Evolutionary conservation across 306 rosid genomes (phyloP), one percentile per base, ranked within the genome.

Genomic region (Inga leiocalycina): DNA sequence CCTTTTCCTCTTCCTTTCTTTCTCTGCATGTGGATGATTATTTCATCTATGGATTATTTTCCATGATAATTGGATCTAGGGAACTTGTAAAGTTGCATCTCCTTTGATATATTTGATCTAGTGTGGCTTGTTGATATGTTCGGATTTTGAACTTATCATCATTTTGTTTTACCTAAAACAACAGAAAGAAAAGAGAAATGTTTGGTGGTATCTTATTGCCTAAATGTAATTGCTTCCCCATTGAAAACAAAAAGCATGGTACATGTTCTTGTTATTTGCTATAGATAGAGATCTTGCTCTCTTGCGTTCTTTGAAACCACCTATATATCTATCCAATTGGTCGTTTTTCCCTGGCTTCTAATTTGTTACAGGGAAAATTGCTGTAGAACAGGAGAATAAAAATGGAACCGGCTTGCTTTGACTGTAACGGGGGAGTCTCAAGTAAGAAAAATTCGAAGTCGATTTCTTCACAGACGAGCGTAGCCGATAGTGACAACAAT

Each of bases 391-490:
- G 69, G 86, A 74, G 4, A 62, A 4, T 5, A 62, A 80, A 84
- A 79, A 85, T 87, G 81, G 93, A 85, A 72, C 76, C 94, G 20
- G 85, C 87, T 45, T 84, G 65, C 86, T 86, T 88, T 1, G 92
- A 85, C 76, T 83, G 90, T 22, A 77, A 77, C 15, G 88, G 76
- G 64, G 93, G 79, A 51, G 75, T 88, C 77, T 89, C 91, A 0
- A 76, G 72, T 45, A 86, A 84, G 86, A 84, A 81, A 89, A 93
- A 88, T 44, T 81, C 86, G 90, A 86, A 87, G 81, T 88, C 93
- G 8, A 75, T 83, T 62, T 69, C 93, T 41, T 43, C 86, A 9
- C 83, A 83, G 61, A 32, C 86, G 41, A 64, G 71, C n/a, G 51
- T 79, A n/a, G 54, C 91, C 2, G 91, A 82, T 12, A 80, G 83